Conservation (phyloP, 768 basidiomycete genomes). For the Russula emetica region DNA sequence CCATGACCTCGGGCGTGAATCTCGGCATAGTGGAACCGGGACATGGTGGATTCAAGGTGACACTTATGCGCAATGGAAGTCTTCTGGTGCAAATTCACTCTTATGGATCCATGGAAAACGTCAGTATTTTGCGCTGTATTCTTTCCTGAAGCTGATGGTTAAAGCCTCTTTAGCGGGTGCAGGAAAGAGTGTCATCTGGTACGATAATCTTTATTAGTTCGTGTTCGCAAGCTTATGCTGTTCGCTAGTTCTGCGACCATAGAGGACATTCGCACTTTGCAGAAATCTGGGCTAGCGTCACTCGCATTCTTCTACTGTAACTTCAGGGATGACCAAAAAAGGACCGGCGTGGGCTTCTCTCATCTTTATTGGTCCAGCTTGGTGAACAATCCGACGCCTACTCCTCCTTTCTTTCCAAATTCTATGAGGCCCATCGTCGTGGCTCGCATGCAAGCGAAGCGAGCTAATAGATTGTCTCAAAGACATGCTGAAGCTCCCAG, state of each 20-base stretch:
- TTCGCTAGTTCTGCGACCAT: background rate
- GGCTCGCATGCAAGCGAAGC: background rate
- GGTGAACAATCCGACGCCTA: background rate
- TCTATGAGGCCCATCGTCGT: background rate
- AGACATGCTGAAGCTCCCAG: background rate
- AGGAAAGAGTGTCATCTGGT: constrained; percentile 9
- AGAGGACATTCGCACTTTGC: background rate
- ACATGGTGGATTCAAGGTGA: background rate
- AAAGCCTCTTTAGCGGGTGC: background rate
- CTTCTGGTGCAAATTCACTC: background rate
- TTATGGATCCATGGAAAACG: constrained; percentile 15
- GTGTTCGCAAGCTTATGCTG: background rate
- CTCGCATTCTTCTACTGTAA: constrained; percentile 12
- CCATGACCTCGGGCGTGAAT: background rate
- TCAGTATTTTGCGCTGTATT: background rate
- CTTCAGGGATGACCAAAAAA: constrained; percentile 11
- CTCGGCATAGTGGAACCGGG: background rate
- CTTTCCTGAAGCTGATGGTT: background rate
- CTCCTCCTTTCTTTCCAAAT: background rate
- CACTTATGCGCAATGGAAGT: constrained; percentile 1
- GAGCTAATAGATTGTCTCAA: constrained; percentile 6
- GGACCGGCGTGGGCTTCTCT: background rate
- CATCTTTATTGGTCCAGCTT: constrained; percentile 5
- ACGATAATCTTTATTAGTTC: background rate
- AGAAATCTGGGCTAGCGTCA: background rate